Percentiles rank a stretch among this genome's conserved stretches.
Conservation (phyloP, 805 yeast species). For the Soucietia sequanensis region DNA sequence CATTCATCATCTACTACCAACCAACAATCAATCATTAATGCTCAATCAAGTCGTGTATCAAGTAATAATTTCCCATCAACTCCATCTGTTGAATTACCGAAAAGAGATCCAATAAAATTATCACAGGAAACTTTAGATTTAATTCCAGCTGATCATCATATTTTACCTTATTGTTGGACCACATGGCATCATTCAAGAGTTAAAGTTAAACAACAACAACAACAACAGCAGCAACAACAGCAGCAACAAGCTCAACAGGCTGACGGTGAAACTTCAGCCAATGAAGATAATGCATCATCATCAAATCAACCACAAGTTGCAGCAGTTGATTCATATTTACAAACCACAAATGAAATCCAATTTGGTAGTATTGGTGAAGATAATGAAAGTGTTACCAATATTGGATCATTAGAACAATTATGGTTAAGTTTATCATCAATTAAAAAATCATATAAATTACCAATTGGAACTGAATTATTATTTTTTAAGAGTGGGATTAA, state of each 20-base stretch:
- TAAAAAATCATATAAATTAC: constrained; percentile 37
- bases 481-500: constrained; percentile 58
- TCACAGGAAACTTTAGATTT: constrained; percentile 28
- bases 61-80: neutral
- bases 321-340: constrained; percentile 45
- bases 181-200: constrained; percentile 47
- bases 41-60: too few species aligned
- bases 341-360: constrained; percentile 43
- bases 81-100: constrained; percentile 27
- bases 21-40: constrained; percentile 3
- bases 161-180: constrained; percentile 49
- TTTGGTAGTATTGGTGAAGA: constrained; percentile 29
- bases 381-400: constrained; percentile 20
- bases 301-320: constrained; percentile 13
- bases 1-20: neutral
- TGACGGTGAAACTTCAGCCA: constrained; percentile 12
- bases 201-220: constrained; percentile 18
- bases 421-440: constrained; percentile 45
- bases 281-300: constrained; percentile 9
- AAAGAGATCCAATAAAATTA: constrained; percentile 33
- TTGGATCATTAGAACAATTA: constrained; percentile 53
- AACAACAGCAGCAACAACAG: too few species aligned
- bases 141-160: constrained; percentile 33
- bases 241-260: too few species aligned
- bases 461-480: constrained; percentile 51